These are phyloP conservation scores for Ceratopteris richardii DNA, from an alignment of 75 land plant species.

Conservation along the genomic window DNA sequence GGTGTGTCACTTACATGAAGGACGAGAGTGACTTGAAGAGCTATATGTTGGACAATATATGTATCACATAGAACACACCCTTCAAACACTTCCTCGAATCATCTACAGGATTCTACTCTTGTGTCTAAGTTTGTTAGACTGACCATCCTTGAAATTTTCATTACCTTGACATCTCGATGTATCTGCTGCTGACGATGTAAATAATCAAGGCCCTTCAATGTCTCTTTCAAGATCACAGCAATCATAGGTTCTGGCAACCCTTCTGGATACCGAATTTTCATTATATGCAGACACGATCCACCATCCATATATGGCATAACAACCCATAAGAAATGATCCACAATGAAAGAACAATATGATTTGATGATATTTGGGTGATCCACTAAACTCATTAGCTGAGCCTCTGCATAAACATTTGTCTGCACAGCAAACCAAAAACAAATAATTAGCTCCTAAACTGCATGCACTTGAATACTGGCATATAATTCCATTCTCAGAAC, in stretches of 20 bases:
- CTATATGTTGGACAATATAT: too few species aligned
- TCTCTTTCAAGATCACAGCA: constrained; percentile 80
- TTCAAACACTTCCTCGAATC: too few species aligned
- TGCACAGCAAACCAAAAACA: constrained; percentile 8
- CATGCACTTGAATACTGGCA: not conserved
- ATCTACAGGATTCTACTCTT: too few species aligned
- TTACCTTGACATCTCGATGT: constrained; percentile 99
- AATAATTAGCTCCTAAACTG: not conserved
- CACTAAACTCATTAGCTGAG: constrained; percentile 92
- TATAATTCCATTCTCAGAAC: not conserved
- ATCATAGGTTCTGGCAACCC: constrained; percentile 88
- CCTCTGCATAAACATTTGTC: constrained; percentile 33
- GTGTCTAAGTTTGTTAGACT: too few species aligned
- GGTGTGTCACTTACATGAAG: too few species aligned
- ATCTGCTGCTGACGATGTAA: constrained; percentile 95
- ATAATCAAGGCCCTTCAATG: constrained; percentile 86
- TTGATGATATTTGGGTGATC: constrained; percentile 88
- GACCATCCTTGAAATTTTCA: too few species aligned
- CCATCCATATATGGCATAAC: constrained; percentile 99
- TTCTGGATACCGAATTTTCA: constrained; percentile 88
- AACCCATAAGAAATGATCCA: constrained; percentile 83
- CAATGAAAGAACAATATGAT: constrained; percentile 94
- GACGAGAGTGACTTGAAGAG: too few species aligned
- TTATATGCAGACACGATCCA: constrained; percentile 97
- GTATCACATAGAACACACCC: too few species aligned